A percentile compares a stretch with the other conserved stretches of the same genome.
Evolutionary conservation across 2,329 filamentous ascomycete species (phyloP).

Genomic region (Colletotrichum sojae): DNA sequence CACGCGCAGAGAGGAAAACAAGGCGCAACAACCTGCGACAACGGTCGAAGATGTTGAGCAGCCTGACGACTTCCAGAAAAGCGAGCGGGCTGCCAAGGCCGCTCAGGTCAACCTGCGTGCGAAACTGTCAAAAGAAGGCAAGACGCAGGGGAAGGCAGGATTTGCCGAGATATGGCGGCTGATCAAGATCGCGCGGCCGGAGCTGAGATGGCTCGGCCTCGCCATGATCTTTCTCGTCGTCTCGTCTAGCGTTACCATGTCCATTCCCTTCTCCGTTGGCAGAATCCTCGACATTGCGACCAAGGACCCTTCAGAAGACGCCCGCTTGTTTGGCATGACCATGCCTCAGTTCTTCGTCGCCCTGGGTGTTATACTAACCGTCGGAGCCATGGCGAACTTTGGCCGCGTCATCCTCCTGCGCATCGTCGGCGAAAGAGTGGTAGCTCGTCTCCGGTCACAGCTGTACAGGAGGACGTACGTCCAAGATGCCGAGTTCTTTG

Average conservation of each 20-base stretch:
- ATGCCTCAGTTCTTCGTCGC: conserved; percentile 90
- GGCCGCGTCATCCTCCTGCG: conserved; percentile 92
- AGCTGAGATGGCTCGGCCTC: conserved; percentile 80
- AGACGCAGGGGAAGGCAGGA: conserved; percentile 69
- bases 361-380: conserved; percentile 80
- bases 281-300: conserved; percentile 95
- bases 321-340: conserved; percentile 85
- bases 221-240: conserved; percentile 90
- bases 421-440: conserved; percentile 95
- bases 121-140: conserved; percentile 87
- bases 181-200: conserved; percentile 89
- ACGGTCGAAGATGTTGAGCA: conserved; percentile 49
- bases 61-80: conserved; percentile 69
- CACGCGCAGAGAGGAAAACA: conserved; percentile 2
- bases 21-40: conserved; percentile 50
- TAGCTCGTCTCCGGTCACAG: conserved; percentile 88
- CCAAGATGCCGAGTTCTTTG: conserved; percentile 99
- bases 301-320: conserved; percentile 75
- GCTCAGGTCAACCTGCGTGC: conserved; percentile 92
- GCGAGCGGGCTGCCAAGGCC: conserved; percentile 88
- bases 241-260: conserved; percentile 95
- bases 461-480: conserved; percentile 93
- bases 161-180: conserved; percentile 86
- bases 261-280: conserved; percentile 95
- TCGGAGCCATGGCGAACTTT: conserved; percentile 93